Evolutionary conservation across 306 rosid species (phyloP).

Genomic region (Ceratonia siliqua): DNA sequence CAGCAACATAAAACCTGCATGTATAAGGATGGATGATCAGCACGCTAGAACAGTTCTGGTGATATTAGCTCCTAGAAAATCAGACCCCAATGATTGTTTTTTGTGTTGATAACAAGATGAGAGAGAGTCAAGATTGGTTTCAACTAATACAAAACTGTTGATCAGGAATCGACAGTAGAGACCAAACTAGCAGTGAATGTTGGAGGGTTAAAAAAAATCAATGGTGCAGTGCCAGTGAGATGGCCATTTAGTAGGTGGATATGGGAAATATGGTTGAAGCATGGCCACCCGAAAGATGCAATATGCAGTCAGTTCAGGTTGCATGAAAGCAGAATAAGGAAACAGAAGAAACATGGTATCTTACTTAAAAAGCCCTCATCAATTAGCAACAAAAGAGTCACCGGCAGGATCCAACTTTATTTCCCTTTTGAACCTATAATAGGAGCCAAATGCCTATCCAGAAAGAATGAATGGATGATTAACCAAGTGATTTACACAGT

Average conservation of each 20-base stretch:
- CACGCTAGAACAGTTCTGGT: not conserved
- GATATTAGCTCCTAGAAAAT: not conserved
- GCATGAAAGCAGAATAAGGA: not conserved
- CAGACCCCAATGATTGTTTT: not conserved
- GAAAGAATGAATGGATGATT: not conserved
- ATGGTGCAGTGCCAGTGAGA: not conserved
- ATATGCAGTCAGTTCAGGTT: constrained; percentile 1
- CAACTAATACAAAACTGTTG: not conserved
- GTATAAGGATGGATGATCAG: not conserved
- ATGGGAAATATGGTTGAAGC: constrained; percentile 3
- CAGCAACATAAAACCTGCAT: constrained; percentile 85
- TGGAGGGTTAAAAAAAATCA: constrained; percentile 15
- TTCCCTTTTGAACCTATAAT: not conserved
- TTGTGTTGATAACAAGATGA: not conserved
- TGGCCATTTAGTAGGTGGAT: too few species aligned
- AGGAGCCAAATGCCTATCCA: constrained; percentile 2
- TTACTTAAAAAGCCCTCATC: constrained; percentile 5
- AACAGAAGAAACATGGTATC: constrained; percentile 2
- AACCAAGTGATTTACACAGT: constrained; percentile 14
- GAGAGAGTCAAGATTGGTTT: not conserved
- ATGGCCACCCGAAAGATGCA: not conserved
- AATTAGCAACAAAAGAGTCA: constrained; percentile 1
- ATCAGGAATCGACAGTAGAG: constrained; percentile 1
- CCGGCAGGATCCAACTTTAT: not conserved
- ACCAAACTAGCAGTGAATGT: constrained; percentile 2